phyloP scores from a whole-genome alignment of 768 basidiomycete species.

The Lentinula edodes region DNA sequence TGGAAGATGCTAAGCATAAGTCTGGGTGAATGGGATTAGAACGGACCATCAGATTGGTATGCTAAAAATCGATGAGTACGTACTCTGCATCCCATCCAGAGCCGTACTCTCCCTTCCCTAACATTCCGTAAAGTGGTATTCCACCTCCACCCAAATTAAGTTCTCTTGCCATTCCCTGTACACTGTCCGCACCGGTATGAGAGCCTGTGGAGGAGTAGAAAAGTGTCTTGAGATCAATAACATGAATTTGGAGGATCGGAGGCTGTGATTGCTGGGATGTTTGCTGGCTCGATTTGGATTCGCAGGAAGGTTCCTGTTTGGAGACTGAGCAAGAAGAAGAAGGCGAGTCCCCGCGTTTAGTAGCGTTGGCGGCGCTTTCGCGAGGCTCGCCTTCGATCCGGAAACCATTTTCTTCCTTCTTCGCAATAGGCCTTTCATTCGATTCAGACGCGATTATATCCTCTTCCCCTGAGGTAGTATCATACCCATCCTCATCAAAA shows the following conservation, averaged over 20 bases:
- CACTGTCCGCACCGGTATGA: neutral
- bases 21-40: neutral
- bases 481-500: neutral
- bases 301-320: no score
- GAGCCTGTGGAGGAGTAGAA: neutral
- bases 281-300: neutral
- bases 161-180: neutral
- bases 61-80: neutral
- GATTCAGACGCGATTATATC: neutral
- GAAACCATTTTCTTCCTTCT: neutral
- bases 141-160: neutral
- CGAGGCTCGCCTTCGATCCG: neutral
- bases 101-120: neutral
- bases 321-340: neutral
- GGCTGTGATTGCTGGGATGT: neutral
- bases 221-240: neutral
- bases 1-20: neutral
- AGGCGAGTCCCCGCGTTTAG: neutral
- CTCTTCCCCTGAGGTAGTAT: neutral
- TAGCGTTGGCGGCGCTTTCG: neutral
- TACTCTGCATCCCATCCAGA: constrained; percentile 1
- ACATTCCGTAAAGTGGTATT: neutral
- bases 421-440: neutral
- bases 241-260: neutral
- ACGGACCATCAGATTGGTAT: neutral